phyloP scores from a whole-genome alignment of 2,329 filamentous ascomycete species.

The Cordyceps sp. region DNA sequence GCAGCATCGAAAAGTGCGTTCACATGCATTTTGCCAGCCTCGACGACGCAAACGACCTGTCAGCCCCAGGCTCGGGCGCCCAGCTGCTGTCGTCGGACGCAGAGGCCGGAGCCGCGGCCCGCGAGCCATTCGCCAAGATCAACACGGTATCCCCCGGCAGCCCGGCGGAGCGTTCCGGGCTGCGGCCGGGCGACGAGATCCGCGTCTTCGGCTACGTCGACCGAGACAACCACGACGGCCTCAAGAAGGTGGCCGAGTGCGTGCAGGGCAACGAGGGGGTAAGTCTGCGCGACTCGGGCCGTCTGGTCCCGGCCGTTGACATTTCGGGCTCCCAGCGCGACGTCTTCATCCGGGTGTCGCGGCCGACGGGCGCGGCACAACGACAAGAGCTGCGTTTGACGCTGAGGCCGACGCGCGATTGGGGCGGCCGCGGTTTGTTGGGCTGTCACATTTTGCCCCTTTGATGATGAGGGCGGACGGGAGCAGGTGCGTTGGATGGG shows the following conservation, averaged over 20 bases:
- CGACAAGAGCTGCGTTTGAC: slow-evolving; percentile 49
- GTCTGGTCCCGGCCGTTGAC: slow-evolving; percentile 7
- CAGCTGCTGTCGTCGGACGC: slow-evolving; percentile 7
- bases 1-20: slow-evolving; percentile 65
- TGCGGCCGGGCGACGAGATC: slow-evolving; percentile 67
- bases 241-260: slow-evolving; percentile 74
- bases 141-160: slow-evolving; percentile 66
- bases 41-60: slow-evolving; percentile 28
- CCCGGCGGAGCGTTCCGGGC: slow-evolving; percentile 67
- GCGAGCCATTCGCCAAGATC: slow-evolving; percentile 62
- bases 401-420: slow-evolving; percentile 61
- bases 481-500: no score
- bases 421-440: slow-evolving; percentile 79
- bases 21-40: slow-evolving; percentile 76
- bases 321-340: slow-evolving; percentile 39
- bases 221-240: slow-evolving; percentile 67
- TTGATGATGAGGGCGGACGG: no score
- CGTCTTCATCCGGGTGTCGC: slow-evolving; percentile 51
- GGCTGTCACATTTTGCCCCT: slow-evolving; percentile 81
- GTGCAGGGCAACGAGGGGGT: slow-evolving; percentile 85
- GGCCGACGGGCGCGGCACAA: slow-evolving; percentile 23
- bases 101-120: slow-evolving; percentile 14
- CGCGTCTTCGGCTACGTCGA: slow-evolving; percentile 75
- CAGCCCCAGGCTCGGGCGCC: slow-evolving; percentile 5
- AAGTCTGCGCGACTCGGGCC: slow-evolving; percentile 27